phyloP scores from a whole-genome alignment of 139 green algal genomes.

The Mesotaenium endlicherianum region DNA sequence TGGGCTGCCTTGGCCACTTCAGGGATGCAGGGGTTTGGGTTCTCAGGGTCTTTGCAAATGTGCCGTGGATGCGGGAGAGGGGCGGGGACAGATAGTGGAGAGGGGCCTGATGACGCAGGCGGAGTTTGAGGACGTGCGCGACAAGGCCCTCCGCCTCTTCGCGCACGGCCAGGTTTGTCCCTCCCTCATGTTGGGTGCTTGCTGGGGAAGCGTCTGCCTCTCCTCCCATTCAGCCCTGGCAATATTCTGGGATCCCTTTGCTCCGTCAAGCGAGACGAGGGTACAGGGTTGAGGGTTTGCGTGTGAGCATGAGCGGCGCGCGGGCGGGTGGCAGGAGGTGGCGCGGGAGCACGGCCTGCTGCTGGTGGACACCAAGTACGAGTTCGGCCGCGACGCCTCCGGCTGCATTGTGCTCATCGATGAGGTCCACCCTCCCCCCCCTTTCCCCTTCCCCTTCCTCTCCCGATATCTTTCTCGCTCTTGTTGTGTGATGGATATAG shows the following conservation, averaged over 20 bases:
- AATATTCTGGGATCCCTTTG: too few relatives aligned
- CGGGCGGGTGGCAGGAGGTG: slow-evolving; percentile 66
- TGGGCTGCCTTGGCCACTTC: not conserved
- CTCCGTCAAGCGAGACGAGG: too few relatives aligned
- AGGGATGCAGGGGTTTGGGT: not conserved
- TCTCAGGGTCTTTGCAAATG: not conserved
- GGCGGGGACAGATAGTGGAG: slow-evolving; percentile 47
- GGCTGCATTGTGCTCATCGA: slow-evolving; percentile 74
- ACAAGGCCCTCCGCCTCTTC: slow-evolving; percentile 83
- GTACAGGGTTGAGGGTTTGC: too few relatives aligned
- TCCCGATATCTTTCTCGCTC: not conserved
- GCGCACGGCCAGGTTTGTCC: slow-evolving; percentile 2
- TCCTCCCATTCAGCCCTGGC: too few relatives aligned
- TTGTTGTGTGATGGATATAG: not conserved
- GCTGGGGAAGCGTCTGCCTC: too few relatives aligned
- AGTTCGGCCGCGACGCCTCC: slow-evolving; percentile 72
- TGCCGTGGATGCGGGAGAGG: not conserved
- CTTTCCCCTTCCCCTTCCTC: not conserved
- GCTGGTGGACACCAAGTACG: slow-evolving; percentile 87
- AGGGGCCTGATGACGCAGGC: slow-evolving; percentile 80
- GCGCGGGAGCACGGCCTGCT: slow-evolving; percentile 84
- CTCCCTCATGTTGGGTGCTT: too few relatives aligned
- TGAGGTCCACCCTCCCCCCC: slow-evolving; percentile 64
- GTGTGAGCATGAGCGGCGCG: too few relatives aligned
- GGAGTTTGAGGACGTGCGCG: slow-evolving; percentile 53